Evolutionary conservation across 2,329 filamentous ascomycete species (phyloP), one percentile per base, ranked within the genome.

Genomic region (Penicillium brasilianum): DNA sequence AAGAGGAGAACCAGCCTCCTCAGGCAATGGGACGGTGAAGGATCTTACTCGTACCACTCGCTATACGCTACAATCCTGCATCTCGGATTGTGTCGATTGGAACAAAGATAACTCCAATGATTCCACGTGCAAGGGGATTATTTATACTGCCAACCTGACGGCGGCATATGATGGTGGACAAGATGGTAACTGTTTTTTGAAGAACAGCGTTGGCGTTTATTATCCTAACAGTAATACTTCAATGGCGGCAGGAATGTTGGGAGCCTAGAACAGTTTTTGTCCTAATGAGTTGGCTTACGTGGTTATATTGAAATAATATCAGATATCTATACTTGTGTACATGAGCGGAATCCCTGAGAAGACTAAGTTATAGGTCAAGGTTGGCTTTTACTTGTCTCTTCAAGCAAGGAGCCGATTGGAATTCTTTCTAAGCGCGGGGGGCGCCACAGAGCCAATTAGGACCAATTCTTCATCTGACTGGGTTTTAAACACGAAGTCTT

Each of bases 141-240:
- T 43, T 9, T 55, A 59, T 18, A 25, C 41, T 30, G 58, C 58
- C 22, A 60, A 60, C 32, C 30, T 60, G 46, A 55, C 58, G 13
- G 58, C 58, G 48, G 14, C 44, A n/a, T 60, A 28, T 25, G 46
- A 50, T 32, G 58, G 58, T 18, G 52, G 58, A 43, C 58, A 60
- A 36, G 58, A 30, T 11, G 52, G 52, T 8, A 60, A 60, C 37
- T 60, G 58, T 14, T 60, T 60, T 20, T 46, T 60, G 58, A 60
- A 60, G 18, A 51, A 34, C 16, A 43, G 34, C 9, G 46, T 60
- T n/a, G 52, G 52, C 9, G 41, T 6, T 8, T 56, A 52, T 28
- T 56, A 18, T 28, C 58, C 52, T 13, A 52, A 39, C 16, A 39
- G 34, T 16, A n/a, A 37, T 25, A n/a, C 36, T 16, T 52, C 50